These are phyloP conservation scores for Botrytis hyacinthi DNA, from an alignment of 2,329 filamentous ascomycete genomes.

Conservation along the genomic window DNA sequence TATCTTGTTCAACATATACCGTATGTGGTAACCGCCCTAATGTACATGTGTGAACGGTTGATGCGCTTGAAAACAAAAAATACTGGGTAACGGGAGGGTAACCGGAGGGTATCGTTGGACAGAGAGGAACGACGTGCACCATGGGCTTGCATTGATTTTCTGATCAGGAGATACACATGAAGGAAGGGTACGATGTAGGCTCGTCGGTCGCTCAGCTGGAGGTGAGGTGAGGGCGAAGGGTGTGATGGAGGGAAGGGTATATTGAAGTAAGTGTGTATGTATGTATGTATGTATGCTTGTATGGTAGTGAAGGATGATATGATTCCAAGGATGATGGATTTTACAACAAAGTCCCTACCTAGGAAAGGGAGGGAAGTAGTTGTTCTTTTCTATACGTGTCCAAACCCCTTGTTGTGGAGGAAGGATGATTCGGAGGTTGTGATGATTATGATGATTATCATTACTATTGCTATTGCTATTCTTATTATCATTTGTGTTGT, in stretches of 20 bases:
- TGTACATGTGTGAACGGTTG: slow-evolving; percentile 8
- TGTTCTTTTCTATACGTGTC: slow-evolving; percentile 8
- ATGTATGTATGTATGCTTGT: too few species aligned
- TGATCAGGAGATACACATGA: slow-evolving; percentile 6
- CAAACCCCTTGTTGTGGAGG: background rate
- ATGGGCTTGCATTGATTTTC: slow-evolving; percentile 9
- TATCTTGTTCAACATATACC: slow-evolving; percentile 4
- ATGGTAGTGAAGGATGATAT: background rate
- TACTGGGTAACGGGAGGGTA: background rate
- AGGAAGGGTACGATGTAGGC: background rate
- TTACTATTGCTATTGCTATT: background rate
- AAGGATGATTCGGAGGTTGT: background rate
- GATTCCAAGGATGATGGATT: background rate
- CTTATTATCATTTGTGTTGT: background rate
- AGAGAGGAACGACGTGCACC: background rate
- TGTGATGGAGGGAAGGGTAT: background rate
- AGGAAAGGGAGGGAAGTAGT: background rate
- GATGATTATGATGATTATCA: background rate
- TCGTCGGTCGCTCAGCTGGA: background rate
- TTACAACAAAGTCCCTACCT: background rate
- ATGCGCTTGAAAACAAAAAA: slow-evolving; percentile 7
- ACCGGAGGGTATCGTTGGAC: background rate
- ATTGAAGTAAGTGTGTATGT: too few species aligned
- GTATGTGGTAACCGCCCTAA: background rate
- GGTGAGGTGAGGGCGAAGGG: too few species aligned